Percentiles rank a stretch among this genome's conserved stretches.
These are phyloP conservation scores for Phytophthora pisi DNA, from an alignment of 352 stramenopile species.

Conservation along the genomic window DNA sequence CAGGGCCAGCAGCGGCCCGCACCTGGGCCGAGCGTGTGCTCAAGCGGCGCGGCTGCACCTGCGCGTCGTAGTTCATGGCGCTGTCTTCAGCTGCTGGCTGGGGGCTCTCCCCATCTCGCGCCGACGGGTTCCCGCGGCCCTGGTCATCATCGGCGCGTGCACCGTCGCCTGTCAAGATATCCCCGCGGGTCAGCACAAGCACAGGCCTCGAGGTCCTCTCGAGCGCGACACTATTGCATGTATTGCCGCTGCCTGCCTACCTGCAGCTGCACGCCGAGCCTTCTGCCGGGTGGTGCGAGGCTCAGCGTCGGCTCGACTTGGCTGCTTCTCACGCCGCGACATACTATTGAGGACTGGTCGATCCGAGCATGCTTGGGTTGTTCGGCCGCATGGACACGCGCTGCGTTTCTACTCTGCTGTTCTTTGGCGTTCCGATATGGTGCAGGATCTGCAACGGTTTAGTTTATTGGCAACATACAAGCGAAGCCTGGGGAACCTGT, in stretches of 20 bases:
- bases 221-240: background rate
- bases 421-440: conserved; percentile 4
- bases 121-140: background rate
- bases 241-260: background rate
- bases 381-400: background rate
- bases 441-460: conserved; percentile 2
- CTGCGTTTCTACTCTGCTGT: background rate
- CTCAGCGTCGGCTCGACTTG: background rate
- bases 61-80: conserved; percentile 9
- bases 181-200: conserved; percentile 14
- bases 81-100: background rate
- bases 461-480: conserved; percentile 31
- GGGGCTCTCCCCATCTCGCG: background rate
- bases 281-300: background rate
- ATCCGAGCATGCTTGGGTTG: background rate
- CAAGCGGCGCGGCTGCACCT: conserved; percentile 11
- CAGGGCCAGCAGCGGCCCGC: background rate
- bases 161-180: conserved; percentile 16
- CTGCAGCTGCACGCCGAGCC: conserved; percentile 1
- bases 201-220: background rate
- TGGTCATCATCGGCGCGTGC: background rate
- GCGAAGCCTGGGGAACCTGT: conserved; percentile 4
- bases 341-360: conserved; percentile 9
- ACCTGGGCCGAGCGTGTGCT: background rate
- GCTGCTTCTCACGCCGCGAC: conserved; percentile 12